Percentiles rank a stretch among this genome's conserved stretches.
phyloP scores from a whole-genome alignment of 106 monocot genomes.

The Alisma plantagoaquatica region DNA sequence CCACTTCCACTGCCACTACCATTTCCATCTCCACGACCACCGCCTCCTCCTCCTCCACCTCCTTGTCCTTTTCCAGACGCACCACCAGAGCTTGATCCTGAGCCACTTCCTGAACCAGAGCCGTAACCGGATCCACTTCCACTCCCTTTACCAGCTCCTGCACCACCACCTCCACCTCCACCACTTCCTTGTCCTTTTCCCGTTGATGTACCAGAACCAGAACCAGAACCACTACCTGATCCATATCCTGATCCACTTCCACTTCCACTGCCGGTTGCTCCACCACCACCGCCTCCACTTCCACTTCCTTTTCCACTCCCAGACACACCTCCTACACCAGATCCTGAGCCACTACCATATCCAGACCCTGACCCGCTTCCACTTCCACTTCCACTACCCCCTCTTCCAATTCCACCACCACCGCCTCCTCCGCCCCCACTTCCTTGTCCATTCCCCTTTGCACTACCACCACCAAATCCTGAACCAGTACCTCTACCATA shows the following conservation, averaged over 20 bases:
- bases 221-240: neutral
- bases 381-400: too few relatives aligned
- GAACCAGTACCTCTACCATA: too few relatives aligned
- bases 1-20: neutral
- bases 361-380: too few relatives aligned
- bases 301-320: too few relatives aligned
- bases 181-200: neutral
- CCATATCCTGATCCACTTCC: neutral
- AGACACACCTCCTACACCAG: too few relatives aligned
- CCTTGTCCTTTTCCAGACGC: neutral
- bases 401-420: too few relatives aligned
- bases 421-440: too few relatives aligned
- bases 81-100: neutral
- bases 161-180: neutral
- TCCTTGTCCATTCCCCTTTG: too few relatives aligned
- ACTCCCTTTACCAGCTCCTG: neutral
- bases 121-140: neutral
- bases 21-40: neutral
- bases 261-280: neutral
- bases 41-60: neutral
- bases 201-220: neutral
- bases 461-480: too few relatives aligned
- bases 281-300: neutral
- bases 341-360: too few relatives aligned
- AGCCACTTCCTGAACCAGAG: neutral